Percentiles rank a stretch among this genome's conserved stretches.
Conservation (phyloP, 2,329 filamentous ascomycete species). For the Penicillium verrucosum region DNA sequence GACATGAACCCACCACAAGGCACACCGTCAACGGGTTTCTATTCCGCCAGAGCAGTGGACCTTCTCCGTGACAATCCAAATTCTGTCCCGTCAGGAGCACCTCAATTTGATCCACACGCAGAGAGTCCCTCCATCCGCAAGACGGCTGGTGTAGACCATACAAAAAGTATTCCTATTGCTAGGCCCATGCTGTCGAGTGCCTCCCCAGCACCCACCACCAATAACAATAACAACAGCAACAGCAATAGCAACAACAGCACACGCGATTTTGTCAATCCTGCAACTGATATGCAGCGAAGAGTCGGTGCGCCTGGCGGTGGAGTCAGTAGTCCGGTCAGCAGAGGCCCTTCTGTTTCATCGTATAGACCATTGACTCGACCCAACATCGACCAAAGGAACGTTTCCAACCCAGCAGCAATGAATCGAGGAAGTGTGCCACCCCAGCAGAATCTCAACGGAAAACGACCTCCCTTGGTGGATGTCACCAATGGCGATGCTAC, state of each 20-base stretch:
- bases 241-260: conserved; percentile 18
- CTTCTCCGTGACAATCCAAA: conserved; percentile 53
- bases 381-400: conserved; percentile 30
- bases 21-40: conserved; percentile 54
- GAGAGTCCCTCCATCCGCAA: conserved; percentile 84
- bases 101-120: conserved; percentile 68
- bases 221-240: conserved; percentile 14
- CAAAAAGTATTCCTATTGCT: conserved; percentile 68
- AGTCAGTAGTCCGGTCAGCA: conserved; percentile 32
- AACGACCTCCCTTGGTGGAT: conserved; percentile 45
- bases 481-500: conserved; percentile 40
- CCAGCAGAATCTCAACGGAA: conserved; percentile 37
- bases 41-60: conserved; percentile 65
- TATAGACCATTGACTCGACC: conserved; percentile 47
- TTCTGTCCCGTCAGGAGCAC: conserved; percentile 42
- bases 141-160: conserved; percentile 82
- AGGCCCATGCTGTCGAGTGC: conserved; percentile 40
- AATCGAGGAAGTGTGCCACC: conserved; percentile 23
- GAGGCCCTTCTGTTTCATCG: conserved; percentile 38
- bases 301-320: conserved; percentile 35
- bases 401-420: conserved; percentile 15
- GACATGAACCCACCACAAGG: conserved; percentile 29
- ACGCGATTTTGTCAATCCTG: conserved; percentile 38
- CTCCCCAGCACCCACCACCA: conserved; percentile 30
- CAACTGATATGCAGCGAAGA: conserved; percentile 34